Conservation (phyloP, 2,329 filamentous ascomycete species). For the Tympanopsis confertula region DNA sequence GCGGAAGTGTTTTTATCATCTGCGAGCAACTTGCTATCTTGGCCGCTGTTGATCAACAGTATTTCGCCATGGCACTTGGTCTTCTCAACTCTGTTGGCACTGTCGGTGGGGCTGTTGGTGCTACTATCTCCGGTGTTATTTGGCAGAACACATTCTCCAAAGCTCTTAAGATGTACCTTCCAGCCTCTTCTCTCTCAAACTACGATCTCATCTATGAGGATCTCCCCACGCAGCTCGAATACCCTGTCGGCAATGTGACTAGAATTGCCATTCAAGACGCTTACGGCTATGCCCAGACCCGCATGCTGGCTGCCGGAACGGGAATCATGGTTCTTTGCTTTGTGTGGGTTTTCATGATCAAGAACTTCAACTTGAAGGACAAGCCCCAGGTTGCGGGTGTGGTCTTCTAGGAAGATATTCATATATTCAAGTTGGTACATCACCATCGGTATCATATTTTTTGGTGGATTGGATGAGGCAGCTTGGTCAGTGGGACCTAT, state of each 20-base stretch:
- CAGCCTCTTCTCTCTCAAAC: slow-evolving; percentile 21
- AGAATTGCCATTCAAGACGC: slow-evolving; percentile 43
- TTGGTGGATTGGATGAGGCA: too few relatives aligned
- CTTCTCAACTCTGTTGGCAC: slow-evolving; percentile 13
- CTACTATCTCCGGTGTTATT: slow-evolving; percentile 16
- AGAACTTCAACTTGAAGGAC: slow-evolving; percentile 35
- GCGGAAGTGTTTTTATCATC: slow-evolving; percentile 38
- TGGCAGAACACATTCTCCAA: slow-evolving; percentile 18
- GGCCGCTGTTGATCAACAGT: slow-evolving; percentile 17
- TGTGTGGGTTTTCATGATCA: slow-evolving; percentile 30
- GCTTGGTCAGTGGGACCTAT: too few relatives aligned
- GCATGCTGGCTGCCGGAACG: slow-evolving; percentile 29
- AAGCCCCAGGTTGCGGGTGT: slow-evolving; percentile 36
- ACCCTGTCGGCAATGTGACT: slow-evolving; percentile 27
- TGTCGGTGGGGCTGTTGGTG: slow-evolving; percentile 15
- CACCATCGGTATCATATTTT: too few relatives aligned
- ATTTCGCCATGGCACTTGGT: slow-evolving; percentile 17
- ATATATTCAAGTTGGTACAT: too few relatives aligned
- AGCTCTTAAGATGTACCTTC: slow-evolving; percentile 38
- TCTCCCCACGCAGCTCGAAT: slow-evolving; percentile 36
- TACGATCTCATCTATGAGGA: slow-evolving; percentile 37
- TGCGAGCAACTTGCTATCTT: slow-evolving; percentile 23
- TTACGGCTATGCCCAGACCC: slow-evolving; percentile 38
- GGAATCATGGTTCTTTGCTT: slow-evolving; percentile 18
- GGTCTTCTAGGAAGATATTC: slow-evolving; percentile 30